Evolutionary conservation across 768 basidiomycete species (phyloP).

Genomic region (Calvatia gigantea): DNA sequence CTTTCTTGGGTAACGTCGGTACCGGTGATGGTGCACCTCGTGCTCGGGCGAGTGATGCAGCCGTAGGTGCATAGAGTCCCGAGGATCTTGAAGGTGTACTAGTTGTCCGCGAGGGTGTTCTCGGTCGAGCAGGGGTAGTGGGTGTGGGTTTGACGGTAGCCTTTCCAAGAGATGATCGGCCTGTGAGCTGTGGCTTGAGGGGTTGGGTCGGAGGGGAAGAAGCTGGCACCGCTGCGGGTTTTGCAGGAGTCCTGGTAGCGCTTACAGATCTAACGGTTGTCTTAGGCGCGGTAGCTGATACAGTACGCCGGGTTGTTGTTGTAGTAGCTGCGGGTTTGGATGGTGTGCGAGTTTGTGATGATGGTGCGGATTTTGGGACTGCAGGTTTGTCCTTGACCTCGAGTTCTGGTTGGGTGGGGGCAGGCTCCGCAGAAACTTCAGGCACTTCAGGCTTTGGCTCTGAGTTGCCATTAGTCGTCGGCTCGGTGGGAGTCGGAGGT

Average conservation of each 20-base stretch:
- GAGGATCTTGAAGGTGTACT: slow-evolving; percentile 36
- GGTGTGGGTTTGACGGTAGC: slow-evolving; percentile 18
- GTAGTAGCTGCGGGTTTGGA: slow-evolving; percentile 19
- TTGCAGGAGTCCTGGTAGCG: slow-evolving; percentile 21
- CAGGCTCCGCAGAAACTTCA: slow-evolving; percentile 8
- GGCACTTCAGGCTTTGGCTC: slow-evolving; percentile 1
- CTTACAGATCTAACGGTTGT: slow-evolving; percentile 16
- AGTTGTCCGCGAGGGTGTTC: slow-evolving; percentile 47
- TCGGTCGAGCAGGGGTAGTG: slow-evolving; percentile 38
- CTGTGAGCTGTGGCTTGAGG: slow-evolving; percentile 32
- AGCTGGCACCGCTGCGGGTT: slow-evolving; percentile 20
- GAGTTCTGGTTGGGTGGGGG: slow-evolving; percentile 22
- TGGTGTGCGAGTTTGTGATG: slow-evolving; percentile 12
- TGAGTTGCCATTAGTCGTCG: slow-evolving; percentile 3
- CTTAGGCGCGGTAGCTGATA: slow-evolving; percentile 23
- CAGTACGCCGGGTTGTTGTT: slow-evolving; percentile 15
- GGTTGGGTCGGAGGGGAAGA: slow-evolving; percentile 21
- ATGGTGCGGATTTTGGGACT: slow-evolving; percentile 11
- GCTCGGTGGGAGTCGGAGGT: not conserved
- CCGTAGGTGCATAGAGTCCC: slow-evolving; percentile 78
- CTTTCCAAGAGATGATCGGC: slow-evolving; percentile 26
- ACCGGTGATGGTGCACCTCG: slow-evolving; percentile 48
- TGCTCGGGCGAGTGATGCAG: slow-evolving; percentile 72
- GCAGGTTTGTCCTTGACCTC: slow-evolving; percentile 1
- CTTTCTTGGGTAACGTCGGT: slow-evolving; percentile 51